phyloP scores from a whole-genome alignment of 2,329 filamentous ascomycete species.

The Biscogniauxia sp. region DNA sequence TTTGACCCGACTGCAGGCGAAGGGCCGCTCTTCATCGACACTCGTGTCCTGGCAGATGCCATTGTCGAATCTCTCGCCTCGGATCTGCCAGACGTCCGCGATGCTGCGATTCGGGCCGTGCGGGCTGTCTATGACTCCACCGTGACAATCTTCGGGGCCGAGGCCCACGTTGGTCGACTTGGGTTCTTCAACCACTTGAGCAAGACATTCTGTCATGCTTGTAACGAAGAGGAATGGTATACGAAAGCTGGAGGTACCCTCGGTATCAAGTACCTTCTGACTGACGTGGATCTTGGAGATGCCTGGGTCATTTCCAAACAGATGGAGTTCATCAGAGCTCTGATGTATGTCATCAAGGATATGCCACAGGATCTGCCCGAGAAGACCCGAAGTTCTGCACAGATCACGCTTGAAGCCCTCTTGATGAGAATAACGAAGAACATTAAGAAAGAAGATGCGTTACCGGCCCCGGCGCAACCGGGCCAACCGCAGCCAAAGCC shows the following conservation, averaged over 20 bases:
- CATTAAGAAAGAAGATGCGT: slow-evolving; percentile 75
- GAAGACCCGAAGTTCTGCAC: slow-evolving; percentile 78
- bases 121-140: slow-evolving; percentile 75
- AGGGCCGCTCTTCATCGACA: slow-evolving; percentile 82
- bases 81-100: slow-evolving; percentile 75
- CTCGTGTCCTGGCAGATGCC: slow-evolving; percentile 81
- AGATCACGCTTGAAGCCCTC: slow-evolving; percentile 77
- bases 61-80: slow-evolving; percentile 88
- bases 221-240: slow-evolving; percentile 98
- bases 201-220: slow-evolving; percentile 86
- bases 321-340: slow-evolving; percentile 81
- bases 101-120: slow-evolving; percentile 78
- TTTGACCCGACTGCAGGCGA: slow-evolving; percentile 88
- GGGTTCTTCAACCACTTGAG: slow-evolving; percentile 83
- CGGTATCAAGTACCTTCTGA: slow-evolving; percentile 85
- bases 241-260: slow-evolving; percentile 90
- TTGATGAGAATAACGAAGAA: slow-evolving; percentile 76
- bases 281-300: slow-evolving; percentile 80
- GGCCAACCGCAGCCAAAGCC: slow-evolving; percentile 47
- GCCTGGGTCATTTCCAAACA: slow-evolving; percentile 80
- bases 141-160: slow-evolving; percentile 73
- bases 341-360: slow-evolving; percentile 97
- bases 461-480: slow-evolving; percentile 35
- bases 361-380: slow-evolving; percentile 93
- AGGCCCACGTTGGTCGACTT: slow-evolving; percentile 69